Evolutionary conservation across 257 asterid species (phyloP).

Genomic region (Lavandula angustifolia): DNA sequence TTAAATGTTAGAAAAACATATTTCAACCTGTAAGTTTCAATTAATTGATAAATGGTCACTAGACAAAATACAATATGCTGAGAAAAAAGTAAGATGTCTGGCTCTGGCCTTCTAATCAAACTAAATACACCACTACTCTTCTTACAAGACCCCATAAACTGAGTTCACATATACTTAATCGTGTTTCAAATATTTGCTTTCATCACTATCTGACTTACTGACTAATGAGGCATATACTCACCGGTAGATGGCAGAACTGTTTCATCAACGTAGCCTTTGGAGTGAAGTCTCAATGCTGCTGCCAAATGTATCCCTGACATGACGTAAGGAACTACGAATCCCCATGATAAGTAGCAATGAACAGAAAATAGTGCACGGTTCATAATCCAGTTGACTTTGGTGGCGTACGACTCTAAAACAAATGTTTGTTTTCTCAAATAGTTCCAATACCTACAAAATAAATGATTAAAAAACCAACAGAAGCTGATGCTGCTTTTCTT

Average conservation of each 20-base stretch:
- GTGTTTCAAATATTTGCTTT: no score
- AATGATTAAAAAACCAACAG: constrained; percentile 21
- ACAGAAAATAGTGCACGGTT: constrained; percentile 84
- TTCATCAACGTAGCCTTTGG: constrained; percentile 54
- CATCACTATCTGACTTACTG: no score
- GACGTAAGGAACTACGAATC: constrained; percentile 73
- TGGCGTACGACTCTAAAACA: constrained; percentile 90
- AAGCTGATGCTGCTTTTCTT: no score
- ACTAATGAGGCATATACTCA: no score
- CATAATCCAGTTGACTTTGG: constrained; percentile 86
- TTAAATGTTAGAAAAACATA: no score
- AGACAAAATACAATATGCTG: background rate
- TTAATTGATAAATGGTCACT: constrained; percentile 13
- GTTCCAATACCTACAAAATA: constrained; percentile 84
- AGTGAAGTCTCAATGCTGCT: constrained; percentile 70
- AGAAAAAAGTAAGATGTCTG: background rate
- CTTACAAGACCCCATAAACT: background rate
- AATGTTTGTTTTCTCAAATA: constrained; percentile 98
- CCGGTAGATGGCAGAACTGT: constrained; percentile 59
- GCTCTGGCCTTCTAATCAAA: background rate
- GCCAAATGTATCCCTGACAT: constrained; percentile 77
- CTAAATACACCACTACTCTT: background rate
- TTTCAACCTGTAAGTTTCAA: no score
- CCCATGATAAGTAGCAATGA: constrained; percentile 98
- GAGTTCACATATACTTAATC: no score